Percentiles rank a stretch among this genome's conserved stretches.
phyloP scores from a whole-genome alignment of 345 rosid genomes.

The Brassica incana region DNA sequence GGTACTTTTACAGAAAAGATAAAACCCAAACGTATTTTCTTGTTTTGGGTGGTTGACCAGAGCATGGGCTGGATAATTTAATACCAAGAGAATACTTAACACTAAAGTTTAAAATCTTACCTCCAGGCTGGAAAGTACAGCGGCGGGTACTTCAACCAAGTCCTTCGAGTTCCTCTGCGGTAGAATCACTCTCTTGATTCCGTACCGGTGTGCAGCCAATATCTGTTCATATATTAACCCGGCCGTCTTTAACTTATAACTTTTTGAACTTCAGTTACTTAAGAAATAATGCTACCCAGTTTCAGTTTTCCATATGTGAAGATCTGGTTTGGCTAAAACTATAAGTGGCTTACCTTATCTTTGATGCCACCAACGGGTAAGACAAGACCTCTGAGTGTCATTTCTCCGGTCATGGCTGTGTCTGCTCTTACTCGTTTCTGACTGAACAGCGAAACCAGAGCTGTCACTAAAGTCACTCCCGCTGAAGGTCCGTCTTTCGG shows the following conservation, averaged over 20 bases:
- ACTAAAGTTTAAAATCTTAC: slow-evolving; percentile 46
- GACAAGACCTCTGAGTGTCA: slow-evolving; percentile 95
- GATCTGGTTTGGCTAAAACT: slow-evolving; percentile 6
- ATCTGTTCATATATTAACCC: slow-evolving; percentile 51
- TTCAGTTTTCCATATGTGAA: not conserved
- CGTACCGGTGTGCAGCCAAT: slow-evolving; percentile 91
- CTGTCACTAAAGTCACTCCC: slow-evolving; percentile 94
- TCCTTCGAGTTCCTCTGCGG: slow-evolving; percentile 95
- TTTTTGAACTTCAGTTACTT: not conserved
- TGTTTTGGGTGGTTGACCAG: not conserved
- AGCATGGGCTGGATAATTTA: not conserved
- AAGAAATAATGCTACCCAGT: not conserved
- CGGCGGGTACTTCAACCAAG: slow-evolving; percentile 88
- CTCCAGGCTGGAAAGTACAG: slow-evolving; percentile 82
- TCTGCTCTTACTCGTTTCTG: slow-evolving; percentile 88
- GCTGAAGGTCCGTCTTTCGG: slow-evolving; percentile 99
- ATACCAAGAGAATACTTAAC: not conserved
- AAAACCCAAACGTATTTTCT: not conserved
- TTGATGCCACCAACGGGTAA: slow-evolving; percentile 97
- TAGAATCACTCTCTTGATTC: slow-evolving; percentile 91
- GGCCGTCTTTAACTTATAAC: not conserved
- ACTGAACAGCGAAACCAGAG: slow-evolving; percentile 85
- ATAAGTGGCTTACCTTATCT: slow-evolving; percentile 69
- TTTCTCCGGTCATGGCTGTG: slow-evolving; percentile 99
- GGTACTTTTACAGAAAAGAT: not conserved